Base-by-base conservation (phyloP, 805 yeast genomes). In the Kazachstania africana region DNA sequence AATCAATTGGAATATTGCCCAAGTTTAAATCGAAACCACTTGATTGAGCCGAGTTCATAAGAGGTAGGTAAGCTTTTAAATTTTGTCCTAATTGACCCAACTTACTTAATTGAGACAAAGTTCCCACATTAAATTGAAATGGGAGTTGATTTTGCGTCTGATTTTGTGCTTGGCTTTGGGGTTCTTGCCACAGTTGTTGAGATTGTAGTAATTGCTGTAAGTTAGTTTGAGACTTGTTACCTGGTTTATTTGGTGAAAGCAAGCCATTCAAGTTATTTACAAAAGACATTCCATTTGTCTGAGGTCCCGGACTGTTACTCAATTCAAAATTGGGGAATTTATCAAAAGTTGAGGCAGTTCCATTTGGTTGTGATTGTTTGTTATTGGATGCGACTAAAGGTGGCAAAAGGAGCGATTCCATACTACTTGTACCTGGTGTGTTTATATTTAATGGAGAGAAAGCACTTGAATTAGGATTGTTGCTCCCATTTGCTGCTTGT, bases 1-100 rank as follows among this genome's bases (percentile, higher is more conserved):
- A 47, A 29, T 52, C 56, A 29, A 48, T 49, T 8, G 50, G 47
- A 1, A 52, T 42, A 34, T 52, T 54, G 24, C 48, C 50, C 14
- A 48, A 36, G 8, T 50, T 52, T 3, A 48, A 51, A 2, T 47
- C 44, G 6, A 50, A 45, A 10, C 24, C 24, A 19, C 10, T 19
- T 19, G 22, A 19, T 8, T 8, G 22, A 16, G 22, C 15, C 2
- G 28, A 12, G n/a, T 28, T 8, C 9, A 10, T 10, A 19, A 10
- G 10, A 23, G 13, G 9, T 23, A n/a, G n/a, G 12, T 9, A 8
- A 23, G 25, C 25, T 27, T 38, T 40, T 8, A 36, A 27, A 28
- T 42, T 39, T 27, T 28, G 24, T 3, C 13, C 9, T n/a, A 8
- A 8, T 9, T 23, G 9, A n/a, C 29, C 17, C 22, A 17, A 9